phyloP scores from a whole-genome alignment of 225 moss, liverwort and hornwort species.

The Bryoerythrophyllum caledonicum region DNA sequence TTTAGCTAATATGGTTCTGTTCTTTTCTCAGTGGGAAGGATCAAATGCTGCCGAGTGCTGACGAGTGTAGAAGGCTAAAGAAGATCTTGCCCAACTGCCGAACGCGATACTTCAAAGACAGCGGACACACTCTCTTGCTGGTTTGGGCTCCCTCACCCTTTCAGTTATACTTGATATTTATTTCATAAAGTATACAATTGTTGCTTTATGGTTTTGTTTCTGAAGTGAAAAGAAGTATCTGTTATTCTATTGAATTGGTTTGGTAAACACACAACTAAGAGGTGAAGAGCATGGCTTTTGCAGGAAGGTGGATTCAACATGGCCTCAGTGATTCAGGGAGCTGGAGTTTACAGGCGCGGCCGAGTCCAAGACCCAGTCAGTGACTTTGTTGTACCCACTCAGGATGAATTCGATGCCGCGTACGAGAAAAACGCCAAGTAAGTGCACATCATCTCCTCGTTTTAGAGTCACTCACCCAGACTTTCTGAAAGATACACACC shows the following conservation, averaged over 20 bases:
- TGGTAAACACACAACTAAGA: no score
- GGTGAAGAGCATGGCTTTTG: slow-evolving; percentile 14
- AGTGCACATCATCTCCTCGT: background rate
- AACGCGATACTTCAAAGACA: slow-evolving; percentile 67
- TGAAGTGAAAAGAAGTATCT: no score
- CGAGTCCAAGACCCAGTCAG: slow-evolving; percentile 20
- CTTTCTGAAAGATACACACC: no score
- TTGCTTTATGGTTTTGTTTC: no score
- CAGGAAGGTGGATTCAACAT: slow-evolving; percentile 64
- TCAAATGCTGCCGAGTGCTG: slow-evolving; percentile 70
- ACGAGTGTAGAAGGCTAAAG: slow-evolving; percentile 69
- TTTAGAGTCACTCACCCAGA: no score
- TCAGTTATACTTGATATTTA: background rate
- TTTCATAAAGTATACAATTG: no score
- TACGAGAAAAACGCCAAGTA: slow-evolving; percentile 37
- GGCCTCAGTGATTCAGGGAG: slow-evolving; percentile 43
- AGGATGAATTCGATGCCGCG: slow-evolving; percentile 37
- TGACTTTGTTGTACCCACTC: slow-evolving; percentile 53
- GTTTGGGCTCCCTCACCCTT: slow-evolving; percentile 30
- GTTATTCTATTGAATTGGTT: no score
- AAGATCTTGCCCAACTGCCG: slow-evolving; percentile 55
- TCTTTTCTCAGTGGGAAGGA: slow-evolving; percentile 72
- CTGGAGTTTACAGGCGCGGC: slow-evolving; percentile 39
- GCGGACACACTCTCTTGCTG: slow-evolving; percentile 86
- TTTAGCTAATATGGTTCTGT: background rate